Evolutionary conservation across 257 asterid species (phyloP).

Genomic region (Lavandula angustifolia): DNA sequence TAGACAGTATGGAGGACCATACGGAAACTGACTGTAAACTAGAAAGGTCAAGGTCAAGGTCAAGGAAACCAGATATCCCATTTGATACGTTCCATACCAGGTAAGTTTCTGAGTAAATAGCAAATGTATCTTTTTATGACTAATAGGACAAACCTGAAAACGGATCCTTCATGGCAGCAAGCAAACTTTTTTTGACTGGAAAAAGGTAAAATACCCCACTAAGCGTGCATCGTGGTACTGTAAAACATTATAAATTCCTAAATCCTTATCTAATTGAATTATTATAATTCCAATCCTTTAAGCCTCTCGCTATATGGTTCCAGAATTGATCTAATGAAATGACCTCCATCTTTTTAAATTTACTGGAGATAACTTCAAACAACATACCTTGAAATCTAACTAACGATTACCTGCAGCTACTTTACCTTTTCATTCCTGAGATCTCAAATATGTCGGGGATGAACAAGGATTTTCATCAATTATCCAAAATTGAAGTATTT

Average conservation of each 20-base stretch:
- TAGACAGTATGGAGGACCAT: background rate
- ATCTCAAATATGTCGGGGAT: constrained; percentile 31
- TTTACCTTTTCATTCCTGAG: constrained; percentile 32
- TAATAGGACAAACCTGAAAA: constrained; percentile 14
- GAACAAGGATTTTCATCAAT: constrained; percentile 34
- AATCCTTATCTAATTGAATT: constrained; percentile 1
- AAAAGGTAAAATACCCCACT: constrained; percentile 11
- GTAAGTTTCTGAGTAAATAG: background rate
- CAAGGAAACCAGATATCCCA: constrained; percentile 9
- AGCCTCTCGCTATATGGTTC: background rate
- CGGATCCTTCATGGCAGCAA: constrained; percentile 8
- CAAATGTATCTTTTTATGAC: background rate
- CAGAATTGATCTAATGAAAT: constrained; percentile 6
- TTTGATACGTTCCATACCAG: background rate
- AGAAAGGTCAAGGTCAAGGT: background rate
- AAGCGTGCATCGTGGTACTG: constrained; percentile 18
- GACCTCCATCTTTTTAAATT: constrained; percentile 2
- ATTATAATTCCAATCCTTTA: background rate
- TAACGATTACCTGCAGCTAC: constrained; percentile 24
- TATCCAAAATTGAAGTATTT: constrained; percentile 31
- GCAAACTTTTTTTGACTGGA: background rate
- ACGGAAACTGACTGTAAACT: background rate
- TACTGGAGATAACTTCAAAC: constrained; percentile 18
- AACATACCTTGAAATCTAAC: constrained; percentile 21
- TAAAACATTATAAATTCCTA: constrained; percentile 1